Conservation (phyloP, 306 rosid genomes). For the Abrus pulchellus region DNA sequence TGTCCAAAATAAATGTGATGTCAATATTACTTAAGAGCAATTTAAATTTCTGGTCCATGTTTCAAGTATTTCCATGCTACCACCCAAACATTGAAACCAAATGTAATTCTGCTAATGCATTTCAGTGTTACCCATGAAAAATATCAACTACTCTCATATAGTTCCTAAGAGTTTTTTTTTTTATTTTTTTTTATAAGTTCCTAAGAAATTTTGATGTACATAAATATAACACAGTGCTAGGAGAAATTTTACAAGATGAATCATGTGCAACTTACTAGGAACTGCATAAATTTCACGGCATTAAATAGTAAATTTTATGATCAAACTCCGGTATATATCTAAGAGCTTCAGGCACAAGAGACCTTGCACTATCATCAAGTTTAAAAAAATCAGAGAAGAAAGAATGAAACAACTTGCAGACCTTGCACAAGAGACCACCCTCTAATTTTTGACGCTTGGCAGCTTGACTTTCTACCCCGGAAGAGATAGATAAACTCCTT, state of each 20-base stretch:
- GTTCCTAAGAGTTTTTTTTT: background rate
- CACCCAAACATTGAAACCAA: slow-evolving; percentile 24
- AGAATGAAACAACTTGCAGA: slow-evolving; percentile 46
- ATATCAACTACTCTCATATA: slow-evolving; percentile 24
- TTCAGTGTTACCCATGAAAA: background rate
- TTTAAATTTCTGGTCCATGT: slow-evolving; percentile 4
- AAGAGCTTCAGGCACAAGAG: slow-evolving; percentile 38
- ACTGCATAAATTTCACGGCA: slow-evolving; percentile 24
- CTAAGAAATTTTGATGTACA: background rate
- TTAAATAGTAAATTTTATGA: slow-evolving; percentile 17
- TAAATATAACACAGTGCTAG: slow-evolving; percentile 7
- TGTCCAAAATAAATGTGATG: slow-evolving; percentile 12
- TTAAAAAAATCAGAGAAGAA: slow-evolving; percentile 34
- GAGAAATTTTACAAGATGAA: slow-evolving; percentile 14
- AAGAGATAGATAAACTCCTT: slow-evolving; percentile 62
- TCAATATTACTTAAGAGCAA: slow-evolving; percentile 28
- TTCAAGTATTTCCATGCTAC: slow-evolving; percentile 22
- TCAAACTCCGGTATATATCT: slow-evolving; percentile 15
- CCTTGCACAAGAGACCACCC: slow-evolving; percentile 88
- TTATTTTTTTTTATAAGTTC: background rate
- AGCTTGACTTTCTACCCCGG: slow-evolving; percentile 86
- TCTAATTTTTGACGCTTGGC: slow-evolving; percentile 92
- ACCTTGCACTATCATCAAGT: slow-evolving; percentile 32
- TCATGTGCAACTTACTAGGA: slow-evolving; percentile 28
- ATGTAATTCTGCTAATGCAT: slow-evolving; percentile 12